Base-by-base conservation (phyloP, 2,329 filamentous ascomycete genomes). In the Hymenoscyphus repandus region DNA sequence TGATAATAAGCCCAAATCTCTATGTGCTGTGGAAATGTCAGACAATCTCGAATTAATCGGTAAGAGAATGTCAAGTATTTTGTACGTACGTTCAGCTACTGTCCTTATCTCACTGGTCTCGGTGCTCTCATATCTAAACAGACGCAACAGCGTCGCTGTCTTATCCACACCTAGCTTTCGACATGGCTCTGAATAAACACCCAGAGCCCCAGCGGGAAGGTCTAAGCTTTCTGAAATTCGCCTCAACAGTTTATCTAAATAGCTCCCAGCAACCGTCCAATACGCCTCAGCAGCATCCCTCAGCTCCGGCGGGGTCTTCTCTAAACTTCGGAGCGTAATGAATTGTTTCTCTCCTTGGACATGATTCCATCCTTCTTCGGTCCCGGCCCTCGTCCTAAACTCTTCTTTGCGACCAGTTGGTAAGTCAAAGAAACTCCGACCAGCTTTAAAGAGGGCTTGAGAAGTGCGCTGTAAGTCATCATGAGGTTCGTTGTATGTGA, bases 321-420 rank as follows among this genome's bases (percentile, higher is more conserved):
- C 49, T 2, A 61, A 34, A 13, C 46, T 58, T 12, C 62, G 49
- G 11, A 64, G 42, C 1, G 62, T 62, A 15, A 64, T 59, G 17
- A 61, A 61, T 45, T 64, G 57, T 11, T 64, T 64, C 39, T 64
- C 62, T 11, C 62, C 60, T n/a, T 57, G 53, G 10, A 62, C 53
- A 33, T 46, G 34, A 34, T 43, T 58, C 58, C 60, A 64, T 5
- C 60, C 62, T 38, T 61, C 59, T 37, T 64, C 58, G 27, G 50
- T 60, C 6, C 57, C 60, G 5, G 45, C 38, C 17, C 44, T 44
- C 4, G 60, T 60, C 39, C 47, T 53, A 33, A 56, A 63, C 1
- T 9, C 47, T 15, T 56, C 15, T 20, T 64, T 64, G n/a, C 61
- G 49, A 2, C 50, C 41, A 15, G 15, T 20, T 0, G 62, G 57